Percentiles rank a stretch among this genome's conserved stretches.
These are phyloP conservation scores for Podaxis rugospora DNA, from an alignment of 768 basidiomycete species.

Conservation along the genomic window DNA sequence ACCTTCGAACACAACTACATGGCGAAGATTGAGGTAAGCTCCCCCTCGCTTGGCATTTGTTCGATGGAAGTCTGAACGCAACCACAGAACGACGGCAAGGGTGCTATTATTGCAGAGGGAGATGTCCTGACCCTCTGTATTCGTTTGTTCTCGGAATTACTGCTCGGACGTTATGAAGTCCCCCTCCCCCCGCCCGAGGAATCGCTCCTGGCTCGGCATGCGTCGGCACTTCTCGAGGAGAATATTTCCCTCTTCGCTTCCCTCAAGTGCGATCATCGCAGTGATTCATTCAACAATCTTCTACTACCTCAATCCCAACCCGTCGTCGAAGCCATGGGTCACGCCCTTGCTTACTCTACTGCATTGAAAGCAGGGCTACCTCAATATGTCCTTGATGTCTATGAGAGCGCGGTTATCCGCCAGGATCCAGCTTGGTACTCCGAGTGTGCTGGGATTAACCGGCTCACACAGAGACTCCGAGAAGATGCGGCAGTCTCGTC, in stretches of 20 bases:
- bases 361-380: slow-evolving; percentile 40
- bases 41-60: slow-evolving; percentile 1
- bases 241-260: slow-evolving; percentile 33
- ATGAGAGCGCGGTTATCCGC: slow-evolving; percentile 47
- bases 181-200: slow-evolving; percentile 45
- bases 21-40: slow-evolving; percentile 45
- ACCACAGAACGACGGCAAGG: slow-evolving; percentile 42
- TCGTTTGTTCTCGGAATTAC: slow-evolving; percentile 54
- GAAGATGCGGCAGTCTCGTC: slow-evolving; percentile 43
- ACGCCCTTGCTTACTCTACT: slow-evolving; percentile 56
- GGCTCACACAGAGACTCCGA: slow-evolving; percentile 41
- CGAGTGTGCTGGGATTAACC: slow-evolving; percentile 44
- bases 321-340: slow-evolving; percentile 58
- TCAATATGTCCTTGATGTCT: slow-evolving; percentile 48
- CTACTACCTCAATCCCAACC: slow-evolving; percentile 52
- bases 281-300: slow-evolving; percentile 45
- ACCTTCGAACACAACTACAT: slow-evolving; percentile 63
- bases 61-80: slow-evolving; percentile 12
- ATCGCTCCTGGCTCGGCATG: slow-evolving; percentile 51
- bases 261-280: slow-evolving; percentile 42
- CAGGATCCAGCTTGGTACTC: slow-evolving; percentile 58
- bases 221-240: slow-evolving; percentile 40
- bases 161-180: slow-evolving; percentile 49
- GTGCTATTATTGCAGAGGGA: slow-evolving; percentile 58
- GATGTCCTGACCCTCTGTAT: slow-evolving; percentile 49